Percentiles rank a stretch among this genome's conserved stretches.
phyloP scores from a whole-genome alignment of 2,329 filamentous ascomycete genomes.

The Sporothrix mexicana region DNA sequence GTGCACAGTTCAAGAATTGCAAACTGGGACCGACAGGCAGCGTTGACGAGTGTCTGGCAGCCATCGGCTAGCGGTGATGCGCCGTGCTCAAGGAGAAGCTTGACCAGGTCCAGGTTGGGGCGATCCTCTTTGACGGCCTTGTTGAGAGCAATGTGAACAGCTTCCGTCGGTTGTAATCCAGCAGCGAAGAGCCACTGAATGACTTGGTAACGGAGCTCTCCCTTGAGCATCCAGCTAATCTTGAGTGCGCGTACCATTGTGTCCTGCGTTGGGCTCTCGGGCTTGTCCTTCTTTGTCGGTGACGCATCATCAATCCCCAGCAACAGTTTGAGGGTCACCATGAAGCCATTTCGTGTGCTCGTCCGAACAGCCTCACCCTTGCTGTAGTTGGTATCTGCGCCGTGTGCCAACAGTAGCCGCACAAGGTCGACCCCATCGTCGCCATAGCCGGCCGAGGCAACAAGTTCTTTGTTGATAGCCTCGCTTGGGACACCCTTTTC shows the following conservation, averaged over 20 bases:
- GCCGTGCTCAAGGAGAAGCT: conserved; percentile 56
- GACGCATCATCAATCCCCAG: conserved; percentile 49
- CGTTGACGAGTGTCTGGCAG: conserved; percentile 60
- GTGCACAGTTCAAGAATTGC: conserved; percentile 50
- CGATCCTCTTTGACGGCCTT: conserved; percentile 59
- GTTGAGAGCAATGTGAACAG: conserved; percentile 57
- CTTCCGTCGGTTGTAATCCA: conserved; percentile 55
- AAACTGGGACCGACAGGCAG: conserved; percentile 49
- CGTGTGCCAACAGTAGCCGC: conserved; percentile 56
- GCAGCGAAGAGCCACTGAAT: conserved; percentile 59
- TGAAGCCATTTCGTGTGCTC: conserved; percentile 58
- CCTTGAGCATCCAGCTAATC: conserved; percentile 58
- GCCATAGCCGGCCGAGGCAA: conserved; percentile 59
- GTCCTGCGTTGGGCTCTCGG: conserved; percentile 53
- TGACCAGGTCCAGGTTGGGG: conserved; percentile 54
- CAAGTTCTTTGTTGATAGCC: conserved; percentile 58
- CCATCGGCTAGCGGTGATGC: conserved; percentile 59
- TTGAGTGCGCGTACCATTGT: conserved; percentile 60
- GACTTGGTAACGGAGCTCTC: conserved; percentile 55
- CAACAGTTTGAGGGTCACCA: conserved; percentile 58
- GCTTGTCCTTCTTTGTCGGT: conserved; percentile 41
- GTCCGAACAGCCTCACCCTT: conserved; percentile 62
- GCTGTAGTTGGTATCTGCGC: conserved; percentile 62
- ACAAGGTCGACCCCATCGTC: conserved; percentile 57
- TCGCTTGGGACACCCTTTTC: conserved; percentile 57